These are phyloP conservation scores for Wickerhamomyces pijperi DNA, from an alignment of 805 yeast species.

Conservation along the genomic window DNA sequence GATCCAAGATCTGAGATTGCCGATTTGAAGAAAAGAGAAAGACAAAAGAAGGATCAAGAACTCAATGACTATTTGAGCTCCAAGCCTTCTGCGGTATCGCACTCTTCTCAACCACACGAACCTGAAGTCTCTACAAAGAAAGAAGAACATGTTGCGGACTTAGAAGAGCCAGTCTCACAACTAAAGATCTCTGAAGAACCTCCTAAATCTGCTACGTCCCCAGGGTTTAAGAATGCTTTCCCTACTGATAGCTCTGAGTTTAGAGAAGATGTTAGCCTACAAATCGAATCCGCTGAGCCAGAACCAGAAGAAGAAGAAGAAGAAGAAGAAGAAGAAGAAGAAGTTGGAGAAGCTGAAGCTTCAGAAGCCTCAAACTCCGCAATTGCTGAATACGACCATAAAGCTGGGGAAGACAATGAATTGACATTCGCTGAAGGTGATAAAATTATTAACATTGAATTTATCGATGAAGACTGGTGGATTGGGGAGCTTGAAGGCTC, in stretches of 20 bases:
- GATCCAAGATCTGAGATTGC: conserved; percentile 32
- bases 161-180: conserved; percentile 19
- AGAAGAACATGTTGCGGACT: conserved; percentile 14
- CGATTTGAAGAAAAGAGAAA: conserved; percentile 23
- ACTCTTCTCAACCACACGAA: conserved; percentile 12
- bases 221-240: conserved; percentile 12
- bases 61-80: conserved; percentile 23
- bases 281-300: too few species aligned
- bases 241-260: conserved; percentile 6
- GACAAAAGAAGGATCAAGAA: conserved; percentile 24
- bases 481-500: conserved; percentile 56
- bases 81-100: conserved; percentile 21
- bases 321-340: conserved; percentile 2
- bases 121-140: conserved; percentile 23
- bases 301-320: conserved; percentile 7
- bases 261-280: background rate
- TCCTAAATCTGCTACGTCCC: conserved; percentile 3
- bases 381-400: conserved; percentile 78
- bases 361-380: conserved; percentile 33
- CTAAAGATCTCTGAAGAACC: conserved; percentile 18
- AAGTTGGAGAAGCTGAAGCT: conserved; percentile 3
- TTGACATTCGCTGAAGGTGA: conserved; percentile 79
- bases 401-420: conserved; percentile 89
- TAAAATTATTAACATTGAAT: conserved; percentile 67
- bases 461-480: conserved; percentile 97